Conservation (phyloP, 345 rosid species). For the Camelina neglecta region DNA sequence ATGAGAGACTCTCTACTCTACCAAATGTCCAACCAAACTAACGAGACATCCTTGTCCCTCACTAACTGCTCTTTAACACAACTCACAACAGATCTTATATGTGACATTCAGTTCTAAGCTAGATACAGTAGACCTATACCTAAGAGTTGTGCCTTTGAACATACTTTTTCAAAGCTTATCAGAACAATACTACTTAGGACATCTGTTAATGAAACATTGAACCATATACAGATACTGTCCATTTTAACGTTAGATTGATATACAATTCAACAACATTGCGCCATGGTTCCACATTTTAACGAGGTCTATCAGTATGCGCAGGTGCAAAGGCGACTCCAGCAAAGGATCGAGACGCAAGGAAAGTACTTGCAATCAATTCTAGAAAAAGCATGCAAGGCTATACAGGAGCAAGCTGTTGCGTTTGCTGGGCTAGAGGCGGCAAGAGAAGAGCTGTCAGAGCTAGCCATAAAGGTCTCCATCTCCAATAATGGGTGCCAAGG, state of each 20-base stretch:
- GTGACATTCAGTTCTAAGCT: conserved; percentile 11
- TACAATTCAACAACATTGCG: neutral
- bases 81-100: neutral
- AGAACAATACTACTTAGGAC: neutral
- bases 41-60: neutral
- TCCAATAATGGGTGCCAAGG: conserved; percentile 60
- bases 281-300: conserved; percentile 19
- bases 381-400: conserved; percentile 90
- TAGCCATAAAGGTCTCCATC: conserved; percentile 70
- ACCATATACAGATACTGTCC: neutral
- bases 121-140: neutral
- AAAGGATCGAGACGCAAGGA: conserved; percentile 88
- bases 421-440: conserved; percentile 78
- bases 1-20: neutral
- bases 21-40: neutral
- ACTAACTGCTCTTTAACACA: neutral
- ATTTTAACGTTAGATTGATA: neutral
- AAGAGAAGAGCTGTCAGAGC: conserved; percentile 84
- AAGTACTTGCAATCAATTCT: conserved; percentile 85
- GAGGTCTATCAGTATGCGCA: conserved; percentile 43
- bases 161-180: neutral
- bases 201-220: neutral
- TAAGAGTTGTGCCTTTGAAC: neutral
- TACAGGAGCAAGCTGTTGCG: conserved; percentile 71
- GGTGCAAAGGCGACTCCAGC: conserved; percentile 88